Evolutionary conservation across 805 yeast genomes (phyloP).

Genomic region (Kuraishia molischiana): DNA sequence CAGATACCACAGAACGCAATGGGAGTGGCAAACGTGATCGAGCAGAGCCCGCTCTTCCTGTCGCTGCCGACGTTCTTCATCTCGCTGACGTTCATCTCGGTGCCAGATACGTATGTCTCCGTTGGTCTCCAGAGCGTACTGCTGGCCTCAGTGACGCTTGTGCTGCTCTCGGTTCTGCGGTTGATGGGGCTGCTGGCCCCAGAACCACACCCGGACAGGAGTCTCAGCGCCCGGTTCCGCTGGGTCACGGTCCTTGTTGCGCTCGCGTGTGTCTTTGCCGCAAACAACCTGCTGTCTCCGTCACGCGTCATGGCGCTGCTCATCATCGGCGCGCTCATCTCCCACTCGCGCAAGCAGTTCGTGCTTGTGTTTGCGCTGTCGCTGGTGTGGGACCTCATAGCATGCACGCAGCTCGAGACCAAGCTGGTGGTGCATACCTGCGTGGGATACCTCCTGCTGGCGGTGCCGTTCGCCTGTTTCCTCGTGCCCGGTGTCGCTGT

Average conservation of each 20-base stretch:
- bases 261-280: slow-evolving; percentile 10
- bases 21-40: slow-evolving; percentile 8
- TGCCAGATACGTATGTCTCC: slow-evolving; percentile 3
- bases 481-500: not conserved
- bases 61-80: slow-evolving; percentile 22
- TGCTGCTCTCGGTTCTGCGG: slow-evolving; percentile 2
- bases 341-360: slow-evolving; percentile 9
- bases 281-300: slow-evolving; percentile 15
- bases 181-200: slow-evolving; percentile 1
- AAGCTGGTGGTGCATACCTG: slow-evolving; percentile 4
- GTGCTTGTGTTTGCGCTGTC: slow-evolving; percentile 2
- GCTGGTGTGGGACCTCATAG: slow-evolving; percentile 1
- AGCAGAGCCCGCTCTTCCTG: slow-evolving; percentile 21
- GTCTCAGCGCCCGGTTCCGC: not conserved
- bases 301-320: slow-evolving; percentile 15
- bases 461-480: not conserved
- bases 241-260: slow-evolving; percentile 6
- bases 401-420: slow-evolving; percentile 2
- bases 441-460: slow-evolving; percentile 2
- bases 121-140: slow-evolving; percentile 11
- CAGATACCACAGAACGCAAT: not conserved
- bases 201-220: not conserved
- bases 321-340: slow-evolving; percentile 11
- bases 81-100: slow-evolving; percentile 16
- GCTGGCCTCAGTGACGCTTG: slow-evolving; percentile 13